Conservation (phyloP, 306 rosid genomes). For the Sechiopsis laciniata region DNA sequence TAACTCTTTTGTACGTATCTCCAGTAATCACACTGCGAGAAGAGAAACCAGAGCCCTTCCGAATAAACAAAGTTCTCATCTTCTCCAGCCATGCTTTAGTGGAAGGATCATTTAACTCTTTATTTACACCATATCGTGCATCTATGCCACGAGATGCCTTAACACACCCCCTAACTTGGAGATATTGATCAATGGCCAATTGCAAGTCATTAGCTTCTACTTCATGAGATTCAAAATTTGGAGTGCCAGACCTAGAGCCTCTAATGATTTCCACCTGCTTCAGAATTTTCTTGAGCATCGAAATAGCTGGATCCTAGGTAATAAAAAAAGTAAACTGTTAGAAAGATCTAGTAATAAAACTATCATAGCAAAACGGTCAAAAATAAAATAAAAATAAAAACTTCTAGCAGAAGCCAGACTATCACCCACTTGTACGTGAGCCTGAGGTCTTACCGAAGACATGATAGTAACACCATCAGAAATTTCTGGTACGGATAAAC, state of each 20-base stretch:
- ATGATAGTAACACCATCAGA: conserved; percentile 91
- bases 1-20: conserved; percentile 69
- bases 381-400: background rate
- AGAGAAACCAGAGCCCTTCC: conserved; percentile 97
- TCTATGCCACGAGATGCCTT: conserved; percentile 64
- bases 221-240: conserved; percentile 74
- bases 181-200: conserved; percentile 56
- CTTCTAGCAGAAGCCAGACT: conserved; percentile 18
- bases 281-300: conserved; percentile 69
- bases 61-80: conserved; percentile 74
- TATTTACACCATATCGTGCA: conserved; percentile 56
- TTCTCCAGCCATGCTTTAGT: conserved; percentile 92
- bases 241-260: conserved; percentile 73
- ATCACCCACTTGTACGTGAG: conserved; percentile 7
- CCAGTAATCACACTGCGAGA: conserved; percentile 95
- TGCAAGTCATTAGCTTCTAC: conserved; percentile 86
- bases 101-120: conserved; percentile 56
- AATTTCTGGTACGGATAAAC: conserved; percentile 81
- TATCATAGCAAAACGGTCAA: background rate
- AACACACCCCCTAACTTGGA: conserved; percentile 74
- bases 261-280: conserved; percentile 59
- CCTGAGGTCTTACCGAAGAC: conserved; percentile 60
- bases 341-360: background rate
- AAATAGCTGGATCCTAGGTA: conserved; percentile 74
- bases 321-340: background rate